Evolutionary conservation across 345 rosid genomes (phyloP), one percentile per base, ranked within the genome.

Genomic region (Citrus sp.): DNA sequence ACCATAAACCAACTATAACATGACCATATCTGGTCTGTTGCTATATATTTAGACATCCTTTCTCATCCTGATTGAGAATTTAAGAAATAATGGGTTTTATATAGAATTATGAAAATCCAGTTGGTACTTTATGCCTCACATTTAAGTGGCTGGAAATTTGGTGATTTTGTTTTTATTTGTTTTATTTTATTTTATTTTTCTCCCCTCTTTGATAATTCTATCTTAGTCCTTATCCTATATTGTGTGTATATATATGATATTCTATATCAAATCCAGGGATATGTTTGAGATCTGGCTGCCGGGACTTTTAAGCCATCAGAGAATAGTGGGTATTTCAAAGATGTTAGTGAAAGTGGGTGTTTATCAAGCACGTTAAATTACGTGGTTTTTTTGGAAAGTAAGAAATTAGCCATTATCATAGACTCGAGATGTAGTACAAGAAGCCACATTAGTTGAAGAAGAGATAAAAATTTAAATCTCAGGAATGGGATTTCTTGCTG

Each of bases 401-500:
- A 51, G 58, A 18, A 54, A 54, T 54, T 54, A 54, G 21, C 58
- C 58, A 54, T 54, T 18, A 54, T 18, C 22, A 4, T 54, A 54
- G 58, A 46, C 51, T 54, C 21, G 12, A 54, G 58, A 54, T 4
- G 22, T 16, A 16, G 7, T 16, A 18, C 22, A 16, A 54, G 22
- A 54, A 54, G 22, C 21, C 21, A 54, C 22, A 54, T 16, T 2
- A 18, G 58, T 54, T 19, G 58, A 54, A 54, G 22, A 54, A 54
- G 58, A 19, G 22, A 54, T 3, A 51, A 4, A 54, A 54, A 5
- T 54, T 16, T 7, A 54, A 54, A 18, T 18, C 27, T 27, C 28
- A 18, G 59, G 42, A 54, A 70, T 70, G 80, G 74, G 67, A 58
- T 38, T 72, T 5, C 51, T 30, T 27, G 76, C 21, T 7, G 75